phyloP scores from a whole-genome alignment of 805 yeast species.

The Lachancea nothofagi region DNA sequence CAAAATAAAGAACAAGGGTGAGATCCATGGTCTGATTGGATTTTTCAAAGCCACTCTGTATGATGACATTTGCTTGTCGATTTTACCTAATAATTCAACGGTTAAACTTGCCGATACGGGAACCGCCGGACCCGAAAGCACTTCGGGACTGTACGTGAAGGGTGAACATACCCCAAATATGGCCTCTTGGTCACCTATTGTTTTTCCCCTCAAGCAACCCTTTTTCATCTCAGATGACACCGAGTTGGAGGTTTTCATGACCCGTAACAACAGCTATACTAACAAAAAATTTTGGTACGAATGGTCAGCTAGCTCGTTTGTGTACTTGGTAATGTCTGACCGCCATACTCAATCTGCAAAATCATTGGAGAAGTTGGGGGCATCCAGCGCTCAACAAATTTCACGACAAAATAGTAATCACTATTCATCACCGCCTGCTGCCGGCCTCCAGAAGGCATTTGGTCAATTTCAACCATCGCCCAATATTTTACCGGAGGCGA shows the following conservation, averaged over 20 bases:
- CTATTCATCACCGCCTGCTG: slow-evolving; percentile 4
- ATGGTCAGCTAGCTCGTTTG: slow-evolving; percentile 54
- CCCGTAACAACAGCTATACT: slow-evolving; percentile 38
- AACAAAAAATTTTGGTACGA: slow-evolving; percentile 55
- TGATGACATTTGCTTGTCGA: slow-evolving; percentile 41
- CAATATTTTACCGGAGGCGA: background rate
- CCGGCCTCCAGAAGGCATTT: slow-evolving; percentile 8
- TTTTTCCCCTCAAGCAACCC: slow-evolving; percentile 56
- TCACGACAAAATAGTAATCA: background rate
- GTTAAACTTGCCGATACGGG: slow-evolving; percentile 18
- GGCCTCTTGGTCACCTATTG: slow-evolving; percentile 64
- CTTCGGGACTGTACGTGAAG: slow-evolving; percentile 3
- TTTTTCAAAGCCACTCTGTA: slow-evolving; percentile 68
- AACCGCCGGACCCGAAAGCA: background rate
- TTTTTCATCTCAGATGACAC: slow-evolving; percentile 47
- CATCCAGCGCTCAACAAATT: background rate
- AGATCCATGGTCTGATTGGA: slow-evolving; percentile 71
- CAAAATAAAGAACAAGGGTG: slow-evolving; percentile 43
- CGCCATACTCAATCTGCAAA: slow-evolving; percentile 8
- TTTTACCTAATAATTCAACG: slow-evolving; percentile 23
- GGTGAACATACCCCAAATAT: slow-evolving; percentile 38
- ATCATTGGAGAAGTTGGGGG: background rate
- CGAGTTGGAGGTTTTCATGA: slow-evolving; percentile 47
- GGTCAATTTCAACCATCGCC: slow-evolving; percentile 9
- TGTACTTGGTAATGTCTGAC: slow-evolving; percentile 36